phyloP scores from a whole-genome alignment of 192 early-diverging fungal genomes.

The Entrophospora sp. region DNA sequence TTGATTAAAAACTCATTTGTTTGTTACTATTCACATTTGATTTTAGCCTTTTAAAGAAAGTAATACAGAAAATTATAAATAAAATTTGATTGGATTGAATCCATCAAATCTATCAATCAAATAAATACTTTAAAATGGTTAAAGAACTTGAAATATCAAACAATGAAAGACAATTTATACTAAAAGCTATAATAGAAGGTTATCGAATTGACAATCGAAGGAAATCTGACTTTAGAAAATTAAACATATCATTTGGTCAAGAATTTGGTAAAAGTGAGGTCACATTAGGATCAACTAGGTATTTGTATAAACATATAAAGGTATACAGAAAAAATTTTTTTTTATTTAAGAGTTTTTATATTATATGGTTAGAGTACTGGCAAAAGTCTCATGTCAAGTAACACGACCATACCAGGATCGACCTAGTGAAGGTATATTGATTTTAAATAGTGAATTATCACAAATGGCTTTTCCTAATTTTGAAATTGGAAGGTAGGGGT shows the following conservation, averaged over 20 bases:
- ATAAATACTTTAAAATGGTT: conserved; percentile 30
- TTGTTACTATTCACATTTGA: no score
- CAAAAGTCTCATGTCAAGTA: conserved; percentile 62
- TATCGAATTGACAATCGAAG: conserved; percentile 72
- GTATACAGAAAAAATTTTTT: background rate
- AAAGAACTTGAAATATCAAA: conserved; percentile 52
- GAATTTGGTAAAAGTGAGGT: conserved; percentile 70
- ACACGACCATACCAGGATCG: conserved; percentile 60
- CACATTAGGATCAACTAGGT: conserved; percentile 75
- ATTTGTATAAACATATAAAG: background rate
- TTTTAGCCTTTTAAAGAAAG: no score
- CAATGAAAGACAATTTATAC: conserved; percentile 70
- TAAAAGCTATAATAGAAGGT: conserved; percentile 58
- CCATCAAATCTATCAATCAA: no score
- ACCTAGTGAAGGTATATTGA: conserved; percentile 80
- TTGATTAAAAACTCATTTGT: no score
- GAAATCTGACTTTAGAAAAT: conserved; percentile 61
- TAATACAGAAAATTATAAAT: no score
- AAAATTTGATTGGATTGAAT: no score
- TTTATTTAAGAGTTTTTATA: background rate
- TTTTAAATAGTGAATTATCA: conserved; percentile 81
- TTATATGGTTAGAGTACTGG: conserved; percentile 42
- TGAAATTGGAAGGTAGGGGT: conserved; percentile 54
- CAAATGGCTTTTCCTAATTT: conserved; percentile 75
- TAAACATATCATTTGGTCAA: conserved; percentile 58